phyloP scores from a whole-genome alignment of 2,329 filamentous ascomycete species.

The Diaporthe sp. region DNA sequence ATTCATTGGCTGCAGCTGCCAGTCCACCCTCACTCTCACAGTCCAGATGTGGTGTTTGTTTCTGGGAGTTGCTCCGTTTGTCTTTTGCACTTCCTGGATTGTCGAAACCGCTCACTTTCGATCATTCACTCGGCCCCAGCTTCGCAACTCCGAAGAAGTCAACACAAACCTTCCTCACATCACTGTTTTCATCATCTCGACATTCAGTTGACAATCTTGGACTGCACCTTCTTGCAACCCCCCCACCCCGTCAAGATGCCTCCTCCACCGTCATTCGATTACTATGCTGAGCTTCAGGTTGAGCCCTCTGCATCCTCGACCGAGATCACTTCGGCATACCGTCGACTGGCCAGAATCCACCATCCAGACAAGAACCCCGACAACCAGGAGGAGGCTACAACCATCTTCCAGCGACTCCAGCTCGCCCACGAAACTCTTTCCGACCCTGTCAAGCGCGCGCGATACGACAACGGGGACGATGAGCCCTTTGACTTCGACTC shows the following conservation, averaged over 20 bases:
- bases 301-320: conserved; percentile 35
- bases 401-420: conserved; percentile 41
- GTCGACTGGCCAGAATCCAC: conserved; percentile 38
- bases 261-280: conserved; percentile 34
- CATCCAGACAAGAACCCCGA: conserved; percentile 43
- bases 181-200: not conserved
- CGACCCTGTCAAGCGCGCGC: conserved; percentile 34
- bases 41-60: not conserved
- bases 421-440: conserved; percentile 41
- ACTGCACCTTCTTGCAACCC: not conserved
- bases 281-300: conserved; percentile 42
- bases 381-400: conserved; percentile 38
- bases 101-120: not conserved
- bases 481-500: not conserved
- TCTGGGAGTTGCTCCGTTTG: not conserved
- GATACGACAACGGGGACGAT: conserved; percentile 37
- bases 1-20: not conserved
- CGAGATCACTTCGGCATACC: conserved; percentile 41
- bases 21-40: not conserved
- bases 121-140: not conserved
- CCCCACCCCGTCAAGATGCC: conserved; percentile 10
- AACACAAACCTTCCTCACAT: not conserved
- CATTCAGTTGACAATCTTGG: not conserved
- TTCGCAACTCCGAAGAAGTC: not conserved
- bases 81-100: not conserved